Evolutionary conservation across 148 eudicot genomes (phyloP).

Genomic region (Fagopyrum esculentum): DNA sequence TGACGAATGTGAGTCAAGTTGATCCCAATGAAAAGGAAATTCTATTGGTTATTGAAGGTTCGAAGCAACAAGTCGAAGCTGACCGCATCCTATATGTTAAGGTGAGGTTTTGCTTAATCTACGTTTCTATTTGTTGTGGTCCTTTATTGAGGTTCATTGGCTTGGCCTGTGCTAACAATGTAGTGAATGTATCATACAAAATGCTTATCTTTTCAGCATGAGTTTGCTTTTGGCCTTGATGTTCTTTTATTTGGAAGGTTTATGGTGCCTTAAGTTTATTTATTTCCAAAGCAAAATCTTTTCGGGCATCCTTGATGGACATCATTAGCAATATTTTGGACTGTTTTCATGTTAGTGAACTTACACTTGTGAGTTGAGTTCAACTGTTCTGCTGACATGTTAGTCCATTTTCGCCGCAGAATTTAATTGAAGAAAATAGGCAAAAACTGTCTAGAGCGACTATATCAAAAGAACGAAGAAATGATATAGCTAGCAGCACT

Average conservation of each 20-base stretch:
- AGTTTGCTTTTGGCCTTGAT: neutral
- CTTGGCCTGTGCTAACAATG: neutral
- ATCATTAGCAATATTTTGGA: neutral
- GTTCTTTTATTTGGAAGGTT: neutral
- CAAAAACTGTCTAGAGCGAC: conserved; percentile 50
- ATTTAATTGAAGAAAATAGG: conserved; percentile 63
- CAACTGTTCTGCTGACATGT: conserved; percentile 1
- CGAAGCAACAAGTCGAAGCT: conserved; percentile 60
- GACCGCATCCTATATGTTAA: conserved; percentile 48
- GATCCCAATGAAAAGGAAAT: conserved; percentile 35
- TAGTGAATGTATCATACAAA: neutral
- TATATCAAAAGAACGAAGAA: conserved; percentile 55
- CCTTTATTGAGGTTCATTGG: neutral
- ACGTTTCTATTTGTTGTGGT: neutral
- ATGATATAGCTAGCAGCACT: conserved; percentile 19
- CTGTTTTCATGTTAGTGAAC: neutral
- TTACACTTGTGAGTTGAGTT: neutral
- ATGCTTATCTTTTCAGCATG: neutral
- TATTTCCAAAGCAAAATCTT: neutral
- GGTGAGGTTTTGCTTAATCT: conserved; percentile 35
- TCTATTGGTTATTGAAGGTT: conserved; percentile 50
- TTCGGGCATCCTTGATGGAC: conserved; percentile 2
- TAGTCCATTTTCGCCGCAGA: conserved; percentile 35
- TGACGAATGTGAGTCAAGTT: conserved; percentile 13
- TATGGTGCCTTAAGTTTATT: neutral